Base-by-base conservation (phyloP, 2,329 filamentous ascomycete genomes). In the Neodidymelliopsis sp. region DNA sequence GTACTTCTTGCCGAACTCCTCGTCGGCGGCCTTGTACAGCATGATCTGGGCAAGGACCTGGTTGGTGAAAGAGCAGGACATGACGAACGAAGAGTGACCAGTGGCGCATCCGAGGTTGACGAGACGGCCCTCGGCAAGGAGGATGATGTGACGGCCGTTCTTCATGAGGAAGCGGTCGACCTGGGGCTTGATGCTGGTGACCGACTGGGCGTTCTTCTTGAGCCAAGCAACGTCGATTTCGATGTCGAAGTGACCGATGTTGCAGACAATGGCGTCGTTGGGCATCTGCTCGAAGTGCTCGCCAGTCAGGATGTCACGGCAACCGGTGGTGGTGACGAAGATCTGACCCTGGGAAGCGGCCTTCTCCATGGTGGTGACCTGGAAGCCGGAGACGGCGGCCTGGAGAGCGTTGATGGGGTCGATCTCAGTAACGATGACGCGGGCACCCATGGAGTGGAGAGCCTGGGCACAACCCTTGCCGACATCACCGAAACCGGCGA, bases 11-110 rank as follows among this genome's bases (percentile, higher is more conserved):
- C 88, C 85, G 77, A 96, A 99, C 49, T 81, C 88, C 74, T 84
- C 84, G 75, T 97, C 92, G 70, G 88, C 83, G 71, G 86, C 88
- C 89, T 97, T 97, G 89, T 80, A 99, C 72, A 99, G 83, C 83
- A 96, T 88, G 81, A 99, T 97, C 84, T 99, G 94, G 65, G 94
- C 94, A 76, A 99, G 90, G 70, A 97, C 94, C 85, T 99, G 94
- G 89, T 99, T 99, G 85, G 92, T 96, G 89, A 99, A 99, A 60
- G 93, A 97, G 89, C 94, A 99, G 70, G 92, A 97, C 94, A 99
- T 97, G 84, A 99, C 94, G 79, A 99, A 99, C 42, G 93, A 97
- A 66, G 92, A 96, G 89, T 99, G 94, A 66, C 94, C 94, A 60
- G 94, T 99, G 75, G 94, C 94, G 80, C 94, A 99, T 79, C 94